These are phyloP conservation scores for Castanopsis chinensis DNA, from an alignment of 306 rosid species.

Conservation along the genomic window DNA sequence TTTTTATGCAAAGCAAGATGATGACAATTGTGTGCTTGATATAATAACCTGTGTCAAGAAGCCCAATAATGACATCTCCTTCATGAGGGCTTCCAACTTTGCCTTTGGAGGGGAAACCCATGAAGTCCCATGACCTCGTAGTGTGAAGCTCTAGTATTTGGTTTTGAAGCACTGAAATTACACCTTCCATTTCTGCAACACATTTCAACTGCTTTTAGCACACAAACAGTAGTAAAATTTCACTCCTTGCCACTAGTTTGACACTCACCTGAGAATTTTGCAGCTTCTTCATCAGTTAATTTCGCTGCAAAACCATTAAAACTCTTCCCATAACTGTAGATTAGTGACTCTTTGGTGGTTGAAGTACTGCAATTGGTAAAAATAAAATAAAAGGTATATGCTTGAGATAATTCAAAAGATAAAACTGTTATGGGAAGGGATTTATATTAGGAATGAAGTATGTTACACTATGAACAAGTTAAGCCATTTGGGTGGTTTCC, in stretches of 20 bases:
- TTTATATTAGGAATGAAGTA: no score
- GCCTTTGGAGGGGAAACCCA: background rate
- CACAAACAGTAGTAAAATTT: no score
- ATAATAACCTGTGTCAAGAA: slow-evolving; percentile 29
- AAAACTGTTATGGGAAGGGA: no score
- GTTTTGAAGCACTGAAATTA: no score
- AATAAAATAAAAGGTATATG: background rate
- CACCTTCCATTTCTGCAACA: no score
- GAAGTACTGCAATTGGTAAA: slow-evolving; percentile 15
- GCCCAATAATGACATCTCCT: slow-evolving; percentile 28
- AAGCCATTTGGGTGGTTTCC: no score
- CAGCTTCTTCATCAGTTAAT: slow-evolving; percentile 34
- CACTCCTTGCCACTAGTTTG: no score
- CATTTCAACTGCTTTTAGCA: no score
- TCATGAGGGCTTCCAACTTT: background rate
- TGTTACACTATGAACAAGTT: no score
- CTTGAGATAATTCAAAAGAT: background rate
- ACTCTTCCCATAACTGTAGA: slow-evolving; percentile 38
- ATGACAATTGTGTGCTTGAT: background rate
- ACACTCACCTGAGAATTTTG: background rate
- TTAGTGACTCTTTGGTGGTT: slow-evolving; percentile 28
- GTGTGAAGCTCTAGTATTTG: no score
- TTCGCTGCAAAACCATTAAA: slow-evolving; percentile 39
- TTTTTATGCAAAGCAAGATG: background rate
- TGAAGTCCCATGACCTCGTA: no score